Evolutionary conservation across 1,284 basidiomycete genomes (phyloP).

Genomic region (Ustilago esculenta): DNA sequence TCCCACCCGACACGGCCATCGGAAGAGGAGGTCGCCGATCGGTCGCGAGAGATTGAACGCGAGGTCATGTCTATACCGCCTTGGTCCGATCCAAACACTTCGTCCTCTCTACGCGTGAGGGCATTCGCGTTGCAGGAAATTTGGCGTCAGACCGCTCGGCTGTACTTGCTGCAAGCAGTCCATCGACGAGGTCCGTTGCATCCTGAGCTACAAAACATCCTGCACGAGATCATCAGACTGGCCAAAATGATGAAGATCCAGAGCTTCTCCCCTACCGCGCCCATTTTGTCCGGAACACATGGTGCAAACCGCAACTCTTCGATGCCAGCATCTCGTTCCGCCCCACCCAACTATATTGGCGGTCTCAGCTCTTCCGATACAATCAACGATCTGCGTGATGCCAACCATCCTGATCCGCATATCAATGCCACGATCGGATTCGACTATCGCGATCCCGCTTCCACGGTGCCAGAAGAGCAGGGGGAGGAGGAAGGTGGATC

Average conservation of each 20-base stretch:
- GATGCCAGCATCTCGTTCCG: neutral
- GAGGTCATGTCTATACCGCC: slow-evolving; percentile 34
- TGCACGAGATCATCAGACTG: slow-evolving; percentile 48
- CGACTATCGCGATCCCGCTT: neutral
- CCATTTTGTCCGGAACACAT: neutral
- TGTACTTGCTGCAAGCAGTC: slow-evolving; percentile 47
- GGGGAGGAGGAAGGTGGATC: slow-evolving; percentile 1
- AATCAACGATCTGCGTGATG: slow-evolving; percentile 9
- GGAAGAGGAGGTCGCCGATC: slow-evolving; percentile 20
- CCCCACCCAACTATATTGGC: slow-evolving; percentile 29
- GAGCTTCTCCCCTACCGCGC: slow-evolving; percentile 15
- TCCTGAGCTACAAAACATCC: slow-evolving; percentile 38
- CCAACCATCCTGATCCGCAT: slow-evolving; percentile 20
- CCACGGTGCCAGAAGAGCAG: neutral
- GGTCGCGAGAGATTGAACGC: slow-evolving; percentile 37
- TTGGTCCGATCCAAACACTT: slow-evolving; percentile 40
- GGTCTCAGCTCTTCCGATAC: slow-evolving; percentile 11
- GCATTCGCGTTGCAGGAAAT: slow-evolving; percentile 51
- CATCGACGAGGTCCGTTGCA: slow-evolving; percentile 43
- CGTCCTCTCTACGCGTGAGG: slow-evolving; percentile 30
- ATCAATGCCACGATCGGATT: slow-evolving; percentile 18
- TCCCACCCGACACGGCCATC: slow-evolving; percentile 14
- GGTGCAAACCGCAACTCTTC: too few species aligned
- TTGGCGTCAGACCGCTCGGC: slow-evolving; percentile 45
- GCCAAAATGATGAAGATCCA: slow-evolving; percentile 44